These are phyloP conservation scores for Chlorella sp. DNA, from an alignment of 139 green algal species.

Conservation along the genomic window DNA sequence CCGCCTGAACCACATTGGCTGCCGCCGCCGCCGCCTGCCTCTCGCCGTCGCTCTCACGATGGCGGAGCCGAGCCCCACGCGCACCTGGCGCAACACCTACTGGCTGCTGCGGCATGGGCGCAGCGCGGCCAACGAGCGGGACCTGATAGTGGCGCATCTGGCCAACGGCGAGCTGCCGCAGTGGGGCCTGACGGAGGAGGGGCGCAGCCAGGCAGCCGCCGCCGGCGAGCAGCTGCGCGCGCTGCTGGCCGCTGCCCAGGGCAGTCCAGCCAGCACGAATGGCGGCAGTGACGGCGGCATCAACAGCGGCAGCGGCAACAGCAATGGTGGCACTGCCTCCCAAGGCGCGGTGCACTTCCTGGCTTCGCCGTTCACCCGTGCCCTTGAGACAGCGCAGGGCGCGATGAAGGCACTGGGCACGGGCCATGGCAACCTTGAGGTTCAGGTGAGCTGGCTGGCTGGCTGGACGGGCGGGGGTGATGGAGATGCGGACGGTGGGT, in stretches of 20 bases:
- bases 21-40: neutral
- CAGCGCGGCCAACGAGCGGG: constrained; percentile 56
- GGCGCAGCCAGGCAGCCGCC: constrained; percentile 51
- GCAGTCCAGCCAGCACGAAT: neutral
- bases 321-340: no score
- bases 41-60: neutral
- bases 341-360: constrained; percentile 31
- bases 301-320: no score
- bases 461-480: no score
- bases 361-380: constrained; percentile 64
- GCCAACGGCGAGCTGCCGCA: constrained; percentile 48
- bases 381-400: constrained; percentile 51
- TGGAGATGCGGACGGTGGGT: no score
- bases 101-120: constrained; percentile 58
- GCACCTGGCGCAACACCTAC: constrained; percentile 41
- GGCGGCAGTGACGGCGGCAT: no score
- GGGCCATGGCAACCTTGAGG: neutral
- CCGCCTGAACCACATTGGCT: no score
- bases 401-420: neutral
- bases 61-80: neutral
- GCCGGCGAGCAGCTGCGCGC: constrained; percentile 43
- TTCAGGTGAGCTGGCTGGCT: constrained; percentile 35
- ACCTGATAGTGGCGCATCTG: constrained; percentile 48
- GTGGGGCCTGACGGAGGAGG: constrained; percentile 55
- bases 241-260: neutral